Evolutionary conservation across 306 rosid species (phyloP), one percentile per base, ranked within the genome.

Genomic region (Herpetospermum pedunculosum): DNA sequence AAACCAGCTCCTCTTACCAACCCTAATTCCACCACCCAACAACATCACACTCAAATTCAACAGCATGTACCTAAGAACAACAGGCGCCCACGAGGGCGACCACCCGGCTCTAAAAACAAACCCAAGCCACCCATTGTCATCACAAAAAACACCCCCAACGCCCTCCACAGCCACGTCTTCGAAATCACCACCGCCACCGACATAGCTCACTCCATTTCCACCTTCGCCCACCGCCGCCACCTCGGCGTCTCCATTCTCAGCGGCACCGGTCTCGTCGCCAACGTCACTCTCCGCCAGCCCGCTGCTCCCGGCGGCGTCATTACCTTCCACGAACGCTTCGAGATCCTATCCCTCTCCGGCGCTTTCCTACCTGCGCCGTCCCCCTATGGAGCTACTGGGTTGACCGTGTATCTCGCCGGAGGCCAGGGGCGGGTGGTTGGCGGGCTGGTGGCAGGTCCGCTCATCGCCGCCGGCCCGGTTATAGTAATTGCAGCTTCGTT

Each of bases 101-200:
- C 98, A 0, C 89, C 91, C 0, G 98, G 98, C 0, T 94, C 98
- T 0, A 94, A 85, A 70, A 94, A 94, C 96, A 91, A 75, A 68
- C 84, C 88, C 0, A 94, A 81, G 67, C 92, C 96, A 0, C 96
- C 98, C 0, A 76, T 94, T 7, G 81, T 88, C 6, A 69, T 94
- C 7, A 83, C 96, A 0, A 87, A 86, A 74, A 91, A 89, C 64
- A 78, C 77, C 60, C 97, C 98, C 50, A 88, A 94, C 75, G 86
- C 97, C 4, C 89, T 94, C 3, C 80, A 83, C 5, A 91, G 97
- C 87, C 92, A 87, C 34, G 85, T 94, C 3, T 59, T 94, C 77
- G 97, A 94, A 59, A 83, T 94, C 83, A 19, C 85, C 80, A 67
- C 78, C 55, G 97, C 97, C 30, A 76, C 76, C 46, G 98, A 94